A percentile compares a stretch with the other conserved stretches of the same genome.
These are phyloP conservation scores for Stellera chamaejasme DNA, from an alignment of 345 rosid genomes.

Conservation along the genomic window DNA sequence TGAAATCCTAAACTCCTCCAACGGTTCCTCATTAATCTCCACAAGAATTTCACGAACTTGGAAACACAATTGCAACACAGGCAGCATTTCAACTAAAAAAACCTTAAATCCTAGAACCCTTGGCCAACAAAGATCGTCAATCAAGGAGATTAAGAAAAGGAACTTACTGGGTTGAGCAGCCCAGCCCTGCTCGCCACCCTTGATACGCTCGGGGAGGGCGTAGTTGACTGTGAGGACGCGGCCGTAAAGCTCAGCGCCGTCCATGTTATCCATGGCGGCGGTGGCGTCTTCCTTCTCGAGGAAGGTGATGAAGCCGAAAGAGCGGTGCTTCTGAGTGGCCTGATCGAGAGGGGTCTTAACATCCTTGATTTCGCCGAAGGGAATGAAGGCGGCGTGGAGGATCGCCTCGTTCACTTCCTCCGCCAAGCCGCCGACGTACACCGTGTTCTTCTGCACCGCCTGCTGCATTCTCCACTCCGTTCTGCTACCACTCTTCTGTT, in stretches of 20 bases:
- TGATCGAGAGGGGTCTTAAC: slow-evolving; percentile 94
- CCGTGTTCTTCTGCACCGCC: slow-evolving; percentile 92
- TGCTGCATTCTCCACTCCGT: slow-evolving; percentile 31
- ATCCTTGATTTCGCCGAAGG: slow-evolving; percentile 96
- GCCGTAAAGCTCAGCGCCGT: slow-evolving; percentile 96
- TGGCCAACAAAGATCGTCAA: neutral
- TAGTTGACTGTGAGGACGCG: slow-evolving; percentile 96
- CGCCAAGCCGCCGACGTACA: slow-evolving; percentile 92
- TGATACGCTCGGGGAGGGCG: slow-evolving; percentile 89
- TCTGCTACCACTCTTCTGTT: slow-evolving; percentile 3
- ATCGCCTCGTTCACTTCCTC: slow-evolving; percentile 95
- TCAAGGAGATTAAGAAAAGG: neutral
- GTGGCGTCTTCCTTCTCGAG: slow-evolving; percentile 83
- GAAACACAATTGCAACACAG: neutral
- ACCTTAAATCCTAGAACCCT: neutral
- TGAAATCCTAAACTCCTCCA: neutral
- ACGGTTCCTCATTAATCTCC: neutral
- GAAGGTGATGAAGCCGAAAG: slow-evolving; percentile 97
- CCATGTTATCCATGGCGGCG: slow-evolving; percentile 98
- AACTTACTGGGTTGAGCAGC: slow-evolving; percentile 97
- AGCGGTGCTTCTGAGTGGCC: slow-evolving; percentile 96
- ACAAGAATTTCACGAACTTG: neutral
- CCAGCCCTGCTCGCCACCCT: slow-evolving; percentile 99
- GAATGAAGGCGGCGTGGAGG: slow-evolving; percentile 90
- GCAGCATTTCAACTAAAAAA: neutral